Percentiles rank a stretch among this genome's conserved stretches.
phyloP scores from a whole-genome alignment of 306 rosid species.

The Cucurbita pepo region DNA sequence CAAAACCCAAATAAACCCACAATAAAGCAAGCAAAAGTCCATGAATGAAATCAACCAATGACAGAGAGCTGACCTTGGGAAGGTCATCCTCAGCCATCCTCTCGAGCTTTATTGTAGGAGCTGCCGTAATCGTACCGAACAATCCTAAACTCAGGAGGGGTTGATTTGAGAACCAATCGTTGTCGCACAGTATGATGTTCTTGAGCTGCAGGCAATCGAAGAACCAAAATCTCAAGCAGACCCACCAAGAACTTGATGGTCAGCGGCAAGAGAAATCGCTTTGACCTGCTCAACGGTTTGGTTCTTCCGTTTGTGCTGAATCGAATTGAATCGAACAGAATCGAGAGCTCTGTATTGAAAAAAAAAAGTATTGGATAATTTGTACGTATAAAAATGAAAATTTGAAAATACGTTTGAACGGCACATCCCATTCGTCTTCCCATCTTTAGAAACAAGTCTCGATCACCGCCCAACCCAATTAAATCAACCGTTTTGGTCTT shows the following conservation, averaged over 20 bases:
- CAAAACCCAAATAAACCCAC: not conserved
- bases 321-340: not conserved
- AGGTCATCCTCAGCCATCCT: not conserved
- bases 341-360: not conserved
- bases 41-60: not conserved
- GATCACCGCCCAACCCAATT: not conserved
- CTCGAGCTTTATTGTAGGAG: not conserved
- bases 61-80: conserved; percentile 1
- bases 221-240: not conserved
- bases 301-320: not conserved
- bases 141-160: not conserved
- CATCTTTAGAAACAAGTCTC: not conserved
- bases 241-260: not conserved
- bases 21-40: not conserved
- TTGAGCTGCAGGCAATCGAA: not conserved
- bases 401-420: not conserved
- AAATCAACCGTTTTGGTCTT: not conserved
- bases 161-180: not conserved
- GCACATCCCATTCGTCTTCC: not conserved
- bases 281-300: not conserved
- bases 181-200: not conserved
- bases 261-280: not conserved
- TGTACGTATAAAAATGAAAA: not conserved
- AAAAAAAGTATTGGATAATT: not conserved
- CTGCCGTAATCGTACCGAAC: not conserved